Percentiles rank a stretch among this genome's conserved stretches.
Evolutionary conservation across 257 asterid genomes (phyloP).

Genomic region (Ilex aquifolium): DNA sequence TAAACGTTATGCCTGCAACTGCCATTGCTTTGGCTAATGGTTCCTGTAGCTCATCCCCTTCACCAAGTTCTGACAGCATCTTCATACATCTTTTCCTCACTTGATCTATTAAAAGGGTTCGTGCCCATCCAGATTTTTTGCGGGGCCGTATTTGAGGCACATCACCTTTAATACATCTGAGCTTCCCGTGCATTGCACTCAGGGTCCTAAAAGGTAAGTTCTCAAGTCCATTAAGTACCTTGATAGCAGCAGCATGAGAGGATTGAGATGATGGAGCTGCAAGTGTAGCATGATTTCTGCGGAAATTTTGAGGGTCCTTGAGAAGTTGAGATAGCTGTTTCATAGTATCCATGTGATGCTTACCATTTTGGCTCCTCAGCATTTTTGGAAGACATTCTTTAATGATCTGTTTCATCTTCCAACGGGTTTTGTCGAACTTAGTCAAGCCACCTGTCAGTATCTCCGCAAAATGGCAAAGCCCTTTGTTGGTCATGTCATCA

Average conservation of each 20-base stretch:
- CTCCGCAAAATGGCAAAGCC: slow-evolving; percentile 41
- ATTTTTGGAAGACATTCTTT: slow-evolving; percentile 35
- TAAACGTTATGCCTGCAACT: slow-evolving; percentile 58
- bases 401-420: slow-evolving; percentile 42
- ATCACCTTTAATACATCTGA: slow-evolving; percentile 37
- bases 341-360: slow-evolving; percentile 24
- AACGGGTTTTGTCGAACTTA: slow-evolving; percentile 45
- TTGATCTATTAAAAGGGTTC: slow-evolving; percentile 9
- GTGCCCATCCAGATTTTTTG: slow-evolving; percentile 16
- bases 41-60: slow-evolving; percentile 40
- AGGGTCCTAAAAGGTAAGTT: slow-evolving; percentile 37
- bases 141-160: slow-evolving; percentile 25
- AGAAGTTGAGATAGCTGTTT: slow-evolving; percentile 36
- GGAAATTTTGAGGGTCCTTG: slow-evolving; percentile 35
- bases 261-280: slow-evolving; percentile 23
- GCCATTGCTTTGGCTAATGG: slow-evolving; percentile 59
- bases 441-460: slow-evolving; percentile 40
- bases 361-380: slow-evolving; percentile 22
- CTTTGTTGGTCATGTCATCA: slow-evolving; percentile 59
- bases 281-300: slow-evolving; percentile 12
- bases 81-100: slow-evolving; percentile 39
- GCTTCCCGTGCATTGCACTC: slow-evolving; percentile 60
- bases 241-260: slow-evolving; percentile 45
- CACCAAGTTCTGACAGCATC: slow-evolving; percentile 39
- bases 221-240: slow-evolving; percentile 48